Evolutionary conservation across 2,329 filamentous ascomycete genomes (phyloP).

Genomic region (Alternaria ethzedia): DNA sequence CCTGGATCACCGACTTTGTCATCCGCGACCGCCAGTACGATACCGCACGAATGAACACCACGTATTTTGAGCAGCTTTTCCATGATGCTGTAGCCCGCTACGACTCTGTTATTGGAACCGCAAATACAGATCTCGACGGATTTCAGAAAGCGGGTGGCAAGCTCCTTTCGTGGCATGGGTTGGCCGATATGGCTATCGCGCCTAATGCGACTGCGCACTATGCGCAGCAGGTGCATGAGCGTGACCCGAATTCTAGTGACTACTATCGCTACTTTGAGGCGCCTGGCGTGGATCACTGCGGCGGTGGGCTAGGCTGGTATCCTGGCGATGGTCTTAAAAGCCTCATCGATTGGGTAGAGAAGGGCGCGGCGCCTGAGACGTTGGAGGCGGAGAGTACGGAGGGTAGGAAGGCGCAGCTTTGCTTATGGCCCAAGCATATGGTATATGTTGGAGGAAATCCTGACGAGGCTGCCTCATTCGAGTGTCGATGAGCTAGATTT

Average conservation of each 20-base stretch:
- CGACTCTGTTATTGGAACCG: slow-evolving; percentile 17
- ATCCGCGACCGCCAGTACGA: slow-evolving; percentile 17
- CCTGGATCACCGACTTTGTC: slow-evolving; percentile 21
- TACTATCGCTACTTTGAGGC: slow-evolving; percentile 42
- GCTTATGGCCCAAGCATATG: slow-evolving; percentile 22
- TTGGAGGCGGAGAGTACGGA: slow-evolving; percentile 16
- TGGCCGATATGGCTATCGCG: slow-evolving; percentile 20
- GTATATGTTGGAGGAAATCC: slow-evolving; percentile 14
- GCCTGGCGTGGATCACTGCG: slow-evolving; percentile 39
- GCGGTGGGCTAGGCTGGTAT: slow-evolving; percentile 24
- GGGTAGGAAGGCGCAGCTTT: slow-evolving; percentile 13
- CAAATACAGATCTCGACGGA: slow-evolving; percentile 10
- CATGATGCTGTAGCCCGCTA: slow-evolving; percentile 14
- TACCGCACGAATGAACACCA: slow-evolving; percentile 6
- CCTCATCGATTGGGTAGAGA: slow-evolving; percentile 41
- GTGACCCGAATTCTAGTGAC: slow-evolving; percentile 18
- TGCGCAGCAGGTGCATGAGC: slow-evolving; percentile 14
- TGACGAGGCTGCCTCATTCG: slow-evolving; percentile 4
- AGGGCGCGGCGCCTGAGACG: slow-evolving; percentile 26
- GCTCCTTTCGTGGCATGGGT: slow-evolving; percentile 30
- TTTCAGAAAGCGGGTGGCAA: slow-evolving; percentile 30
- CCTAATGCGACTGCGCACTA: slow-evolving; percentile 20
- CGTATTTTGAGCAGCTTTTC: slow-evolving; percentile 12
- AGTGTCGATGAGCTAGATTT: neutral
- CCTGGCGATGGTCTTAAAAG: slow-evolving; percentile 27